Evolutionary conservation across 257 asterid species (phyloP).

Genomic region (Solanum medicagineum): DNA sequence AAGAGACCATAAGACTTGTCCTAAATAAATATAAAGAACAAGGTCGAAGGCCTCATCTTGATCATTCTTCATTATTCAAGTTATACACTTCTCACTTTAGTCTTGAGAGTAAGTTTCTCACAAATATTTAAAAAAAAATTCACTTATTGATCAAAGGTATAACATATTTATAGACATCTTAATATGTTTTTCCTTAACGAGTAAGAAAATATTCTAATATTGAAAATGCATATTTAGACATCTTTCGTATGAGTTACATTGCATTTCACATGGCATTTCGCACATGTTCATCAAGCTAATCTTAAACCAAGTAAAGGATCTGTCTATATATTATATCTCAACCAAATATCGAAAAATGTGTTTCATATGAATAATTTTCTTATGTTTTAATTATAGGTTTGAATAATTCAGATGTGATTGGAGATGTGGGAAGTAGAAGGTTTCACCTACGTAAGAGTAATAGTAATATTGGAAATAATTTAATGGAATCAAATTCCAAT

Average conservation of each 20-base stretch:
- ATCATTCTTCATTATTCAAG: conserved; percentile 28
- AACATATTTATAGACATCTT: neutral
- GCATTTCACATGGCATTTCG: neutral
- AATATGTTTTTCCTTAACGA: neutral
- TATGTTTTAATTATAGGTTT: conserved; percentile 26
- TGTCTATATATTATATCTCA: neutral
- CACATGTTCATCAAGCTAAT: neutral
- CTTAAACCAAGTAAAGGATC: neutral
- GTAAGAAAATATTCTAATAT: neutral
- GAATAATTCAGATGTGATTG: conserved; percentile 53
- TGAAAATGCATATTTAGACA: neutral
- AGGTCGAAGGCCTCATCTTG: conserved; percentile 50
- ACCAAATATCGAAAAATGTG: too few relatives aligned
- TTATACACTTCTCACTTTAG: conserved; percentile 57
- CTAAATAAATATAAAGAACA: conserved; percentile 35
- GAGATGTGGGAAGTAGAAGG: conserved; percentile 53
- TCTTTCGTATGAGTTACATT: neutral
- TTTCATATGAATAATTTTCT: neutral
- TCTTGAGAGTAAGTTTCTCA: conserved; percentile 41
- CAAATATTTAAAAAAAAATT: neutral
- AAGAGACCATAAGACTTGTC: conserved; percentile 42
- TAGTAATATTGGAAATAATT: neutral
- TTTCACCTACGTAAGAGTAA: conserved; percentile 42
- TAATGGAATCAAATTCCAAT: neutral
- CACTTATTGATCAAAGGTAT: neutral